Evolutionary conservation across 2,329 filamentous ascomycete species (phyloP).

Genomic region (Fusarium chaquense): DNA sequence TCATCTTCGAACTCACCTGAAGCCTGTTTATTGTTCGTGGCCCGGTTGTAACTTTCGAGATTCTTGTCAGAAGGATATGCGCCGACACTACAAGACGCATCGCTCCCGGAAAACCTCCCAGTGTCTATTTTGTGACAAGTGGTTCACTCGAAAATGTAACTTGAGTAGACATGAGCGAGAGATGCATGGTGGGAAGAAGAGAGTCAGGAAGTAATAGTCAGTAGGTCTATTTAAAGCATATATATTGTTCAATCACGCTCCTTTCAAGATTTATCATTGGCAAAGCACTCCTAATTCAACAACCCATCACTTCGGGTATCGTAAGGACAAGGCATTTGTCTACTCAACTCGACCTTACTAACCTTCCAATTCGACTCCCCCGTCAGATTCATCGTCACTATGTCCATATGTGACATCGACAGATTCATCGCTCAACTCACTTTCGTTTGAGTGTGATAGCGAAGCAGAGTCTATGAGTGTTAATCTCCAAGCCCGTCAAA

Average conservation of each 20-base stretch:
- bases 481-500: background rate
- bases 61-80: slow-evolving; percentile 35
- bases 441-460: slow-evolving; percentile 9
- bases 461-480: slow-evolving; percentile 20
- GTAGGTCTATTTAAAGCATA: background rate
- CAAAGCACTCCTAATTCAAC: background rate
- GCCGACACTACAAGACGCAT: slow-evolving; percentile 25
- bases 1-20: slow-evolving; percentile 38
- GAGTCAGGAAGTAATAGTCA: slow-evolving; percentile 1
- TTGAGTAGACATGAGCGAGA: slow-evolving; percentile 25
- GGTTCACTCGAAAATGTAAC: slow-evolving; percentile 23
- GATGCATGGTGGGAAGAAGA: slow-evolving; percentile 22
- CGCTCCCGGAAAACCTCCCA: slow-evolving; percentile 4
- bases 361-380: slow-evolving; percentile 16
- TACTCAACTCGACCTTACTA: background rate
- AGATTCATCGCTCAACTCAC: background rate
- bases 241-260: background rate
- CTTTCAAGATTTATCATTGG: background rate
- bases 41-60: slow-evolving; percentile 8
- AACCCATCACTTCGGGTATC: no score
- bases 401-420: background rate
- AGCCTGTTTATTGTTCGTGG: slow-evolving; percentile 36
- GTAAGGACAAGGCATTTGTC: background rate
- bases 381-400: slow-evolving; percentile 25
- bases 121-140: slow-evolving; percentile 12